phyloP scores from a whole-genome alignment of 495 filamentous ascomycete species.

The Recurvomyces mirabilis region DNA sequence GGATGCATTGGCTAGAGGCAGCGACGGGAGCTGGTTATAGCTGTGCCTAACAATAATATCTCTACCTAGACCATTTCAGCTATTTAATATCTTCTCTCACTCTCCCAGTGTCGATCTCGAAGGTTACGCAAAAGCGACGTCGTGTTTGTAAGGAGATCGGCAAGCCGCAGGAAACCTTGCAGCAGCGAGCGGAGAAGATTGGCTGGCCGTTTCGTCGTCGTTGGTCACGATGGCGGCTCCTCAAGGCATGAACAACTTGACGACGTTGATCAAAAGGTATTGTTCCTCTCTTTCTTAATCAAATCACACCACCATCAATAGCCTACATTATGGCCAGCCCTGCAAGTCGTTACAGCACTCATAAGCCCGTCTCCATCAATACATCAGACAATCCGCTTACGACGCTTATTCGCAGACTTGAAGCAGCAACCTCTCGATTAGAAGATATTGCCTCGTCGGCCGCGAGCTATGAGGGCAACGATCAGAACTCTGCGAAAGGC shows the following conservation, averaged over 20 bases:
- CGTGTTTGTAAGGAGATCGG: no score
- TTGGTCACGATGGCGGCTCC: slow-evolving; percentile 7
- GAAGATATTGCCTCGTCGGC: slow-evolving; percentile 85
- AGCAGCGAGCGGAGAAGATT: no score
- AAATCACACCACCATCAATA: slow-evolving; percentile 1
- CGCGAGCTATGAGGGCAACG: slow-evolving; percentile 39
- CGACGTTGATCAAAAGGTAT: slow-evolving; percentile 96
- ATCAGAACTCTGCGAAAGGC: slow-evolving; percentile 25
- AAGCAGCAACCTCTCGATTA: slow-evolving; percentile 90
- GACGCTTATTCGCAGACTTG: slow-evolving; percentile 56
- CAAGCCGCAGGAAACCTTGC: no score
- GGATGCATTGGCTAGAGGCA: no score
- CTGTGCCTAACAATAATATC: no score
- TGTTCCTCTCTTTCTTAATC: slow-evolving; percentile 15
- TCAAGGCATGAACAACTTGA: slow-evolving; percentile 82
- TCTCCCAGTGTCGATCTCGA: no score
- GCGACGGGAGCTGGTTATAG: no score
- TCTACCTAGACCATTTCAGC: no score
- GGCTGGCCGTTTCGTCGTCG: no score
- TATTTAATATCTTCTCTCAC: no score
- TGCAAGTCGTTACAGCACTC: slow-evolving; percentile 11
- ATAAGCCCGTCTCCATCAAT: slow-evolving; percentile 6
- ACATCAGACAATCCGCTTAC: slow-evolving; percentile 32
- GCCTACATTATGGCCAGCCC: slow-evolving; percentile 16
- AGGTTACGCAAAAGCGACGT: no score